Evolutionary conservation across 257 asterid genomes (phyloP), one percentile per base, ranked within the genome.

Genomic region (Vinca minor): DNA sequence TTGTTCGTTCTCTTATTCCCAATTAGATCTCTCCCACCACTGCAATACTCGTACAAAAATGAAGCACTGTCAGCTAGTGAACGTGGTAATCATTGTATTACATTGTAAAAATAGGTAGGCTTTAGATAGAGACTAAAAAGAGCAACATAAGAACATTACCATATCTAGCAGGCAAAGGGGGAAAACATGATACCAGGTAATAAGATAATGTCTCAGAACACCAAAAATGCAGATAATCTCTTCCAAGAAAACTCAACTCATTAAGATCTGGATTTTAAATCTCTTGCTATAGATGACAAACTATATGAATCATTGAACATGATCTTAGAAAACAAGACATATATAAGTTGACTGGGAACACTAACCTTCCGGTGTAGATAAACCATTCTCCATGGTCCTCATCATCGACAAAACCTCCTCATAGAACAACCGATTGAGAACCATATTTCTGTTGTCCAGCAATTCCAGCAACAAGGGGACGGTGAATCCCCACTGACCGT

Each of bases 381-480:
- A 86, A 85, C 96, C 98, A 86, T 83, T 91, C 94, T 50, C 95
- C 95, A 68, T 86, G 84, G 73, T 91, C 98, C 70, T 91, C 93
- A 13, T 88, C 95, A 46, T 91, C 98, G 74, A 86, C 90, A 31
- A 86, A 91, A 53, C 96, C 95, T 45, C 98, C 98, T 2, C 96
- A 91, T 52, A 91, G 83, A 21, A 85, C 96, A 5, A 86, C 79
- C 3, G 95, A 91, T 72, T 73, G 89, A 15, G 94, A 77, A 35
- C 95, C 94, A 68, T 77, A 70, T 45, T 73, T 68, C 59, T 85
- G 69, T 52, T 67, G 79, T 68, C 94, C 98, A 64, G 86, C 69
- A 31, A 88, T 84, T 59, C 95, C 92, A 67, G 82, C 79, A 53
- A 91, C 77, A 63, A 74, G 86, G 39, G 91, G 94, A 41, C 83